Conservation (phyloP, 2,329 filamentous ascomycete species). For the Dothideomycetidae sp. region DNA sequence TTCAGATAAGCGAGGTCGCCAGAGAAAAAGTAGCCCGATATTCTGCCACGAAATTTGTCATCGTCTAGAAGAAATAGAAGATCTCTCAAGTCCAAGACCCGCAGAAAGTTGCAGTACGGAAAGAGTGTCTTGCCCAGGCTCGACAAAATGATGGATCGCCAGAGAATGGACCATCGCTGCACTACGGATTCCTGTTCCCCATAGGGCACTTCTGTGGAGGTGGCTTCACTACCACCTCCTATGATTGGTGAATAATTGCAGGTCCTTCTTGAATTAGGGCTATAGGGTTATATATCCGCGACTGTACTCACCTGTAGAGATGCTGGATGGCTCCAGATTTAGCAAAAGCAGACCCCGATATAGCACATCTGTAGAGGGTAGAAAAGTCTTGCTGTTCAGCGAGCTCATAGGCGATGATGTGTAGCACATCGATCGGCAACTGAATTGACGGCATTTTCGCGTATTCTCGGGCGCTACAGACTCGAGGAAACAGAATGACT, state of each 20-base stretch:
- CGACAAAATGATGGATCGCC: slow-evolving; percentile 55
- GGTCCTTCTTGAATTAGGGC: slow-evolving; percentile 19
- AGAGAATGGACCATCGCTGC: slow-evolving; percentile 48
- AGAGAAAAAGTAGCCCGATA: slow-evolving; percentile 44
- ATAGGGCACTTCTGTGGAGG: slow-evolving; percentile 16
- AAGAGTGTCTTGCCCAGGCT: slow-evolving; percentile 42
- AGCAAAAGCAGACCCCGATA: slow-evolving; percentile 42
- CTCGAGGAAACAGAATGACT: too few species aligned
- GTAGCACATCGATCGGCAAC: slow-evolving; percentile 46
- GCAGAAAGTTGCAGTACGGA: slow-evolving; percentile 57
- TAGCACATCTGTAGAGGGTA: slow-evolving; percentile 46
- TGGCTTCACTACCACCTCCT: slow-evolving; percentile 30
- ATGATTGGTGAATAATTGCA: slow-evolving; percentile 31
- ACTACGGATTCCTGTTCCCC: slow-evolving; percentile 34
- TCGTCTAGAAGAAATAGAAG: slow-evolving; percentile 46
- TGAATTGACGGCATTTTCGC: slow-evolving; percentile 6
- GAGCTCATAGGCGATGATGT: slow-evolving; percentile 47
- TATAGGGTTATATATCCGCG: not conserved
- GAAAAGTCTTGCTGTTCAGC: slow-evolving; percentile 41
- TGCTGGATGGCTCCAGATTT: slow-evolving; percentile 42
- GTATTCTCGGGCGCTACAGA: too few species aligned
- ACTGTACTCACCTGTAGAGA: slow-evolving; percentile 44
- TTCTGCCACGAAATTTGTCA: slow-evolving; percentile 40
- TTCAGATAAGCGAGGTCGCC: slow-evolving; percentile 33
- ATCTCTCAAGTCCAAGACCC: slow-evolving; percentile 47